phyloP scores from a whole-genome alignment of 805 yeast species.

The Ogataea neopini region DNA sequence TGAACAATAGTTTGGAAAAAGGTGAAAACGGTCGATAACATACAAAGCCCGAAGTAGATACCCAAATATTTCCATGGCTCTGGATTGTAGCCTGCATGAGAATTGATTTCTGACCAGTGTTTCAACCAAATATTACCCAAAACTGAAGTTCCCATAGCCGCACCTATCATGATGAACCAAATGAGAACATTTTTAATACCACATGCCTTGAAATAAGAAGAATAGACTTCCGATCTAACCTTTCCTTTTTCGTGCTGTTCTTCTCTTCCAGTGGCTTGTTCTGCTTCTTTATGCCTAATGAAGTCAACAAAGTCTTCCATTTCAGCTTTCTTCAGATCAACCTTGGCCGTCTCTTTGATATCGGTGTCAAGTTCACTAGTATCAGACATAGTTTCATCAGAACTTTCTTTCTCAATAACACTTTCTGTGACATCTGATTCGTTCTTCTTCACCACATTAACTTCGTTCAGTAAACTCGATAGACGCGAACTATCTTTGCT shows the following conservation, averaged over 20 bases:
- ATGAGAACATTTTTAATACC: conserved; percentile 63
- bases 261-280: conserved; percentile 45
- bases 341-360: conserved; percentile 35
- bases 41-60: conserved; percentile 73
- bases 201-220: conserved; percentile 85
- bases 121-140: conserved; percentile 88
- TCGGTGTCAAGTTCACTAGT: conserved; percentile 31
- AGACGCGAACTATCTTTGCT: conserved; percentile 46
- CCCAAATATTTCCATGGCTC: conserved; percentile 69
- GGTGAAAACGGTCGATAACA: conserved; percentile 59
- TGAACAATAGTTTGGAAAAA: conserved; percentile 67
- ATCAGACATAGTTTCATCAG: conserved; percentile 18
- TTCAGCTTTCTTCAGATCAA: conserved; percentile 64
- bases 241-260: conserved; percentile 93
- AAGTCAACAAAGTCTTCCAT: conserved; percentile 43
- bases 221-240: conserved; percentile 85
- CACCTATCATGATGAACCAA: conserved; percentile 55
- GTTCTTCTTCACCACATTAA: conserved; percentile 49
- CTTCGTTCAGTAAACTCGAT: conserved; percentile 57
- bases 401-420: conserved; percentile 19
- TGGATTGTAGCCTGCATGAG: conserved; percentile 69
- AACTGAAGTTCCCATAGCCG: conserved; percentile 62
- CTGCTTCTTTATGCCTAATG: conserved; percentile 38
- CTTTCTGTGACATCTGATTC: conserved; percentile 17
- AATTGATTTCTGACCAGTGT: conserved; percentile 94